Conservation (phyloP, 345 rosid species). For the Erysimum cheiranthoides region DNA sequence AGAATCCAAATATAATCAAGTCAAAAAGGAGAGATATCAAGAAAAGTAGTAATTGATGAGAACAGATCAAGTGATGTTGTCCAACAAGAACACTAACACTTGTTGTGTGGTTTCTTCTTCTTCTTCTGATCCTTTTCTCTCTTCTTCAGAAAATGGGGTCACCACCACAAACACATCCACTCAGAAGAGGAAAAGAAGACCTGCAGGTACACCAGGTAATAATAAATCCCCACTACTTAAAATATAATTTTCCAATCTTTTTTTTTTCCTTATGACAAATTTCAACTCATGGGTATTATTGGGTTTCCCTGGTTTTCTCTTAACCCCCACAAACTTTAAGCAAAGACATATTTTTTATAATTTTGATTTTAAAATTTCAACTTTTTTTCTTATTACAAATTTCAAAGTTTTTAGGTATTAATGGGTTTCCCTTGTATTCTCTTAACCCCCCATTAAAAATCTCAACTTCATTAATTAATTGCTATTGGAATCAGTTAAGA, state of each 20-base stretch:
- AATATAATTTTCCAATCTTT: neutral
- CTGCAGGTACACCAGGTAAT: constrained; percentile 92
- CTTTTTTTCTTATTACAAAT: neutral
- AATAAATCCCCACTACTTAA: constrained; percentile 29
- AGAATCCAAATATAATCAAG: constrained; percentile 34
- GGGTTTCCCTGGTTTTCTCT: constrained; percentile 12
- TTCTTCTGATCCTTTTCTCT: constrained; percentile 57
- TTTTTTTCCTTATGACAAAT: constrained; percentile 7
- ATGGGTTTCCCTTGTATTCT: constrained; percentile 2
- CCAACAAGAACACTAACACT: constrained; percentile 47
- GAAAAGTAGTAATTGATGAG: constrained; percentile 39
- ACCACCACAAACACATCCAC: constrained; percentile 48
- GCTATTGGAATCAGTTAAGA: neutral
- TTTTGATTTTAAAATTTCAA: neutral
- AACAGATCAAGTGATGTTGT: constrained; percentile 41
- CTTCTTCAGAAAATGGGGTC: constrained; percentile 65
- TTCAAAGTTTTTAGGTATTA: constrained; percentile 12
- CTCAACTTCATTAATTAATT: constrained; percentile 10
- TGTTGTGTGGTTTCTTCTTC: constrained; percentile 53
- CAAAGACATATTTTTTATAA: constrained; percentile 7
- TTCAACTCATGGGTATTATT: constrained; percentile 5
- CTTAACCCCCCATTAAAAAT: constrained; percentile 2
- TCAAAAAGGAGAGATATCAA: constrained; percentile 23
- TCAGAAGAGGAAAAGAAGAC: constrained; percentile 76
- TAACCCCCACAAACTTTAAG: neutral